phyloP scores from a whole-genome alignment of 768 basidiomycete species.

The Amanita pseudoporphyria region DNA sequence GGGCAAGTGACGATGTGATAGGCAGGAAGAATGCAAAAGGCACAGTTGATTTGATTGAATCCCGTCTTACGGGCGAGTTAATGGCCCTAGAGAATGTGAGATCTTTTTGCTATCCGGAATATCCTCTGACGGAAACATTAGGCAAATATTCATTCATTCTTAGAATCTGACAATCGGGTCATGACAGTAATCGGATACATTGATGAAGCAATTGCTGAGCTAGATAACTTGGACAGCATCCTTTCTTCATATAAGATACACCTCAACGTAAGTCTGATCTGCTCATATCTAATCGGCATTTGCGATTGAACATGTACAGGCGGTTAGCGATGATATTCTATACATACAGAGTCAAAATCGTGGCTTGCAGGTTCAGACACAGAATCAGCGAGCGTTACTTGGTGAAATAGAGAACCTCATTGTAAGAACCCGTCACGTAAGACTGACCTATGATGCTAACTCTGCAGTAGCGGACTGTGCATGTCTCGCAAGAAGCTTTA shows the following conservation, averaged over 20 bases:
- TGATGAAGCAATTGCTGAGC: slow-evolving; percentile 80
- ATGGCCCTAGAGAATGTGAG: slow-evolving; percentile 86
- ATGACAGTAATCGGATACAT: slow-evolving; percentile 76
- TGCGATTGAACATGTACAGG: slow-evolving; percentile 33
- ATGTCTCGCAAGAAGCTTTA: too few relatives aligned
- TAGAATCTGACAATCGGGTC: slow-evolving; percentile 93
- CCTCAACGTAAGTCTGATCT: slow-evolving; percentile 58
- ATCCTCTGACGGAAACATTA: slow-evolving; percentile 20
- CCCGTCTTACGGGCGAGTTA: slow-evolving; percentile 79
- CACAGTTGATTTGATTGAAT: slow-evolving; percentile 88
- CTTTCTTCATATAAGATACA: slow-evolving; percentile 95
- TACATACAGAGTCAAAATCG: slow-evolving; percentile 96
- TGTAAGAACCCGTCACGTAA: slow-evolving; percentile 28
- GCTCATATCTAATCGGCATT: neutral
- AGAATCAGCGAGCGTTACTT: slow-evolving; percentile 84
- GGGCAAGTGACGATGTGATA: slow-evolving; percentile 77
- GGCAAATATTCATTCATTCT: slow-evolving; percentile 97
- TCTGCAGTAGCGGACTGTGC: too few relatives aligned
- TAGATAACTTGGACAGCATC: slow-evolving; percentile 84
- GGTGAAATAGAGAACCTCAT: slow-evolving; percentile 82
- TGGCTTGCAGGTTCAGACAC: slow-evolving; percentile 94
- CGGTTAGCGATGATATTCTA: slow-evolving; percentile 89
- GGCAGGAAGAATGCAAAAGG: slow-evolving; percentile 55
- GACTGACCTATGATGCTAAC: too few relatives aligned
- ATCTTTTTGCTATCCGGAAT: slow-evolving; percentile 2